Conservation (phyloP, 331 rosid genomes). For the Saraca asoca region DNA sequence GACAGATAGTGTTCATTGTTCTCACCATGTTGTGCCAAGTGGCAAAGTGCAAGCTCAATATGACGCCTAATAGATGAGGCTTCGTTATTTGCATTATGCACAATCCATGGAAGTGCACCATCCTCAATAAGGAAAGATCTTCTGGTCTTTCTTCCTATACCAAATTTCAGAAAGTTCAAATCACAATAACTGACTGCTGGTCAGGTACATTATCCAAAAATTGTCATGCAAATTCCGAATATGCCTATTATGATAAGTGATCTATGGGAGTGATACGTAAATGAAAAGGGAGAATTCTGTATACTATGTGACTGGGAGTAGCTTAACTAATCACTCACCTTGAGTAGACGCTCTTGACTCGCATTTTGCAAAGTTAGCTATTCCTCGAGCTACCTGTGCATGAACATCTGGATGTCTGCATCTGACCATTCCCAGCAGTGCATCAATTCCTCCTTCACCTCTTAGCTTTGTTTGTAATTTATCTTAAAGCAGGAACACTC, state of each 20-base stretch:
- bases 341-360: constrained; percentile 93
- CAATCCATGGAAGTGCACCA: constrained; percentile 97
- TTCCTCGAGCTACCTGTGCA: constrained; percentile 99
- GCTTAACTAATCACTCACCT: constrained; percentile 50
- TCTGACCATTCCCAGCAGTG: constrained; percentile 94
- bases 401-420: constrained; percentile 96
- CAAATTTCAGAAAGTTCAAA: constrained; percentile 28
- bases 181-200: not conserved
- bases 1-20: constrained; percentile 14
- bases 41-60: constrained; percentile 95
- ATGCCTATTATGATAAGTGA: constrained; percentile 22
- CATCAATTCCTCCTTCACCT: constrained; percentile 85
- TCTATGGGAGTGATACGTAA: constrained; percentile 14
- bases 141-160: constrained; percentile 75
- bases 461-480: constrained; percentile 83
- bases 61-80: constrained; percentile 91
- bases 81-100: constrained; percentile 89
- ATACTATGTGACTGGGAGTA: constrained; percentile 18
- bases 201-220: not conserved
- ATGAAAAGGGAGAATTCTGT: constrained; percentile 13
- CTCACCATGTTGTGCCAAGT: constrained; percentile 93
- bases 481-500: constrained; percentile 50
- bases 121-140: constrained; percentile 91
- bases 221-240: constrained; percentile 21
- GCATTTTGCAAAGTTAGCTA: constrained; percentile 91